A percentile compares a stretch with the other conserved stretches of the same genome.
These are phyloP conservation scores for Zymoseptoria brevis DNA, from an alignment of 2,329 filamentous ascomycete genomes.

Conservation along the genomic window DNA sequence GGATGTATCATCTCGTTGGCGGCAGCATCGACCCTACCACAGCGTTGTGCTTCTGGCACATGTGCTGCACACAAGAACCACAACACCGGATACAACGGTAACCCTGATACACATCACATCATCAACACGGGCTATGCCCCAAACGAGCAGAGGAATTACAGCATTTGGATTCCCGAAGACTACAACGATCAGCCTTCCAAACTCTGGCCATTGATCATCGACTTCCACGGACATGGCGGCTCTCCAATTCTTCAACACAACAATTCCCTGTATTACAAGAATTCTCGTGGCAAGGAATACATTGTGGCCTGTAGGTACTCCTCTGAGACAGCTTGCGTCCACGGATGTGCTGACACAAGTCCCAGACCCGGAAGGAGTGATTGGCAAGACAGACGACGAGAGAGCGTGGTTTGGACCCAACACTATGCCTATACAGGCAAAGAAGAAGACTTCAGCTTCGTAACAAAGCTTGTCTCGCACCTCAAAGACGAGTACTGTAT, in stretches of 20 bases:
- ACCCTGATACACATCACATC: slow-evolving; percentile 12
- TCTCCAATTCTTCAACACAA: slow-evolving; percentile 33
- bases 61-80: slow-evolving; percentile 2
- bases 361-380: slow-evolving; percentile 34
- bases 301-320: slow-evolving; percentile 33
- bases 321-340: background rate
- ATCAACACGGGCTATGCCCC: slow-evolving; percentile 5
- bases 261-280: slow-evolving; percentile 41
- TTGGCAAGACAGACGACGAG: background rate
- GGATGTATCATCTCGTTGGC: background rate
- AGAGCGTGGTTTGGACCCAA: slow-evolving; percentile 35
- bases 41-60: background rate
- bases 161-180: slow-evolving; percentile 17
- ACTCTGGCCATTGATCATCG: slow-evolving; percentile 35
- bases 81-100: slow-evolving; percentile 12
- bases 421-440: slow-evolving; percentile 30
- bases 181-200: slow-evolving; percentile 17
- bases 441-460: slow-evolving; percentile 39
- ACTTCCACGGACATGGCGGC: slow-evolving; percentile 39
- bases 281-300: slow-evolving; percentile 36
- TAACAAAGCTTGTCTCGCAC: slow-evolving; percentile 36
- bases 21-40: background rate
- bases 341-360: background rate
- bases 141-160: slow-evolving; percentile 17
- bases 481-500: slow-evolving; percentile 39